Base-by-base conservation (phyloP, 129 eudicot species). In the Helianthus tuberosus region DNA sequence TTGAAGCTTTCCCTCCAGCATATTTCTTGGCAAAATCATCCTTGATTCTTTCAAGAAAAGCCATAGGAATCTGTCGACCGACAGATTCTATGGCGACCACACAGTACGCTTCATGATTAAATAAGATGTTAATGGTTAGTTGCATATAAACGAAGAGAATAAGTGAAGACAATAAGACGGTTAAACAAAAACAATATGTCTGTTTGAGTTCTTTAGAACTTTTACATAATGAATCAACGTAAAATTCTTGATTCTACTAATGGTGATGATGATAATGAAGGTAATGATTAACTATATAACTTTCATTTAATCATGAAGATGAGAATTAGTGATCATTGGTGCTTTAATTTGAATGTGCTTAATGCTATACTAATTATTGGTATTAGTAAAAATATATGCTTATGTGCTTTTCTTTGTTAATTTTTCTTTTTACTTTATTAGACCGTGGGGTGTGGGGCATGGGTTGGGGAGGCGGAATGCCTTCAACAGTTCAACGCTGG, bases 41-140 rank as follows among this genome's bases (percentile, higher is more conserved):
- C n/a, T n/a, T n/a, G n/a, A n/a, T n/a, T n/a, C n/a, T n/a, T n/a
- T n/a, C n/a, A n/a, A n/a, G n/a, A n/a, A n/a, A n/a, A n/a, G n/a
- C n/a, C n/a, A n/a, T n/a, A n/a, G n/a, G n/a, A n/a, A n/a, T n/a
- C n/a, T n/a, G n/a, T n/a, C n/a, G n/a, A n/a, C n/a, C n/a, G n/a
- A n/a, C n/a, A n/a, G n/a, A n/a, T n/a, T n/a, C n/a, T n/a, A n/a
- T 20, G 23, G n/a, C n/a, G n/a, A 93, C 98, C 82, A 93, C 96
- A 84, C 98, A 93, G 69, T 88, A 93, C 50, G 96, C 98, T 93
- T 87, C 83, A 88, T 65, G 23, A 0, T 20, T 20, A 29, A 51
- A 74, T 6, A 63, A 49, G 47, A 32, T 14, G n/a, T 68, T 66
- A 53, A 50, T 35, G 13, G 78, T 73, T 49, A 75, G 47, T 14